Percentiles rank a stretch among this genome's conserved stretches.
Conservation (phyloP, 2,329 filamentous ascomycete genomes). For the Paracamarosporium sp. region DNA sequence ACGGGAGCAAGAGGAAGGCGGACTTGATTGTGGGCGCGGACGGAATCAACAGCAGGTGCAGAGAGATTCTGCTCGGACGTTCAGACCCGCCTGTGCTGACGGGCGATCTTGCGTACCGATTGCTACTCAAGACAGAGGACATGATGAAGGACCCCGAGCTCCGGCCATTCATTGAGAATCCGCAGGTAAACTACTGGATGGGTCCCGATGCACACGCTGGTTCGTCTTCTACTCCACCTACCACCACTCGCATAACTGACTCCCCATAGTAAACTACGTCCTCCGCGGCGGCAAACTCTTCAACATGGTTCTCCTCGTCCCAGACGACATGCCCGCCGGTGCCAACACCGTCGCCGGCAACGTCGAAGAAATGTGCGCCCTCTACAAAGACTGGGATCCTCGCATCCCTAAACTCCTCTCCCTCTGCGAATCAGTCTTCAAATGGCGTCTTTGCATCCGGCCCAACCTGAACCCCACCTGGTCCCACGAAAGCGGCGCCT, state of each 20-base stretch:
- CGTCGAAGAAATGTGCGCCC: conserved; percentile 60
- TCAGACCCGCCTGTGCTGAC: conserved; percentile 57
- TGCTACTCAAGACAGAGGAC: conserved; percentile 54
- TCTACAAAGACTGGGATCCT: conserved; percentile 66
- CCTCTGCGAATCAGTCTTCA: conserved; percentile 65
- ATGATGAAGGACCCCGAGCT: conserved; percentile 57
- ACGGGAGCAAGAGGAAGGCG: conserved; percentile 46
- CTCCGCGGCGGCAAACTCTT: conserved; percentile 56
- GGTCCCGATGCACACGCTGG: conserved; percentile 59
- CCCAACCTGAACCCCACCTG: conserved; percentile 61
- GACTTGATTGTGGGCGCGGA: conserved; percentile 59
- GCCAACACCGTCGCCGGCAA: conserved; percentile 56
- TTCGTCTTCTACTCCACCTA: conserved; percentile 14
- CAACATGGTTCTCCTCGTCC: conserved; percentile 60
- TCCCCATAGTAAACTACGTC: conserved; percentile 55
- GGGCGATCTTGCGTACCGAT: conserved; percentile 59
- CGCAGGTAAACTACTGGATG: conserved; percentile 61
- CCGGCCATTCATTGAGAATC: conserved; percentile 52
- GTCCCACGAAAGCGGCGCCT: conserved; percentile 62
- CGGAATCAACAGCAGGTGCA: conserved; percentile 54
- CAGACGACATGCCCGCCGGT: conserved; percentile 57
- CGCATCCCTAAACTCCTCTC: conserved; percentile 60
- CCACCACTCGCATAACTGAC: conserved; percentile 1
- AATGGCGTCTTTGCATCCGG: conserved; percentile 67
- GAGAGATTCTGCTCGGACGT: conserved; percentile 53